Evolutionary conservation across 306 rosid genomes (phyloP).

Genomic region (Styphnolobium japonicum): DNA sequence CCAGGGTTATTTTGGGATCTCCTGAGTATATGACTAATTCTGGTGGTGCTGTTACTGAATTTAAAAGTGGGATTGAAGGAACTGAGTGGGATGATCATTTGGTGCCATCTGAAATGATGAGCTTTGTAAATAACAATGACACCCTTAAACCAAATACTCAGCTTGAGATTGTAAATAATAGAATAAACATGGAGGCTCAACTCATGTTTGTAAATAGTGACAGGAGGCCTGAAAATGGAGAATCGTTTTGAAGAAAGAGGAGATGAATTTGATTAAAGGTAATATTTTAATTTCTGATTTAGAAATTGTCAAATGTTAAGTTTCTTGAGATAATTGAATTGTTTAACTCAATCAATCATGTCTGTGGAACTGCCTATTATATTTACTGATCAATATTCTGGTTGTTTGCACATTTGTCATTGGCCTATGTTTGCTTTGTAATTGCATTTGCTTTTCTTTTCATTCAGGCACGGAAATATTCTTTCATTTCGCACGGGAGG

Average conservation of each 20-base stretch:
- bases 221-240: conserved; percentile 65
- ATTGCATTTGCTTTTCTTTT: not conserved
- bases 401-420: not conserved
- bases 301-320: not conserved
- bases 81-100: conserved; percentile 45
- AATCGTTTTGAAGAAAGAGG: conserved; percentile 60
- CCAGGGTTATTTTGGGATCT: conserved; percentile 37
- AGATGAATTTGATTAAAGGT: conserved; percentile 63
- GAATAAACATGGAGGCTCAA: conserved; percentile 58
- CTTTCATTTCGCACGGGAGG: conserved; percentile 62
- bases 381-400: not conserved
- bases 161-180: conserved; percentile 84
- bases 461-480: conserved; percentile 63
- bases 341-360: not conserved
- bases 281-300: conserved; percentile 9
- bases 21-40: conserved; percentile 30
- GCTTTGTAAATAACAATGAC: conserved; percentile 66
- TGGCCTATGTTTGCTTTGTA: not conserved
- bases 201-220: conserved; percentile 81
- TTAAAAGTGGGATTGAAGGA: conserved; percentile 43
- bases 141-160: conserved; percentile 47
- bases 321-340: not conserved
- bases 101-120: conserved; percentile 36
- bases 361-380: not conserved
- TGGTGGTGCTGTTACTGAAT: conserved; percentile 33